phyloP scores from a whole-genome alignment of 805 yeast species.

The Gaillardinia entomophila region DNA sequence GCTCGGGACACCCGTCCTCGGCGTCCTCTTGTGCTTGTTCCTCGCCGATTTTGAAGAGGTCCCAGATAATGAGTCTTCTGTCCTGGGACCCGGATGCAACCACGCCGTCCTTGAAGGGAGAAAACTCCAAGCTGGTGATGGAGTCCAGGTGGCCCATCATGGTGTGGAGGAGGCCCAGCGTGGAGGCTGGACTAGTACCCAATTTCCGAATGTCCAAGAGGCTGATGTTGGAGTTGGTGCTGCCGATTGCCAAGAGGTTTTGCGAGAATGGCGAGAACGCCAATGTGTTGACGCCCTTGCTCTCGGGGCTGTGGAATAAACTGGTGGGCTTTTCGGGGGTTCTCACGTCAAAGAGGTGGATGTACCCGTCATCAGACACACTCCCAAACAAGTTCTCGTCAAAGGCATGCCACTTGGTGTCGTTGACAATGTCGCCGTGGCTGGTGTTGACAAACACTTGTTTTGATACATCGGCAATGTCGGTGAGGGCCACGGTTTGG shows the following conservation, averaged over 20 bases:
- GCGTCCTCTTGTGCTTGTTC: slow-evolving; percentile 85
- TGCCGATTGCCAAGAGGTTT: slow-evolving; percentile 63
- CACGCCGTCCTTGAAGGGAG: slow-evolving; percentile 71
- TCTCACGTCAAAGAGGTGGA: slow-evolving; percentile 53
- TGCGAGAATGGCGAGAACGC: slow-evolving; percentile 59
- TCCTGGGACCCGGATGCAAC: slow-evolving; percentile 75
- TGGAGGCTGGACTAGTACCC: slow-evolving; percentile 3
- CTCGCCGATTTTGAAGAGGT: slow-evolving; percentile 69
- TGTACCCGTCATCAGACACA: slow-evolving; percentile 64
- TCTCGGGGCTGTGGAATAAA: slow-evolving; percentile 17
- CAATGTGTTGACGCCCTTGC: slow-evolving; percentile 51
- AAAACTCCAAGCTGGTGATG: slow-evolving; percentile 70
- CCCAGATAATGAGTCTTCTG: slow-evolving; percentile 78
- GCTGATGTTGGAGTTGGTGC: slow-evolving; percentile 60
- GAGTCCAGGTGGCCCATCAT: slow-evolving; percentile 78
- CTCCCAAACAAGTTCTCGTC: slow-evolving; percentile 54
- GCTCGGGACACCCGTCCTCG: slow-evolving; percentile 86
- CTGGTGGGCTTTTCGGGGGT: slow-evolving; percentile 19
- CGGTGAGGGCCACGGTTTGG: slow-evolving; percentile 57
- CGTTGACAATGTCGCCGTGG: slow-evolving; percentile 65
- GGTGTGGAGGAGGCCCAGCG: slow-evolving; percentile 47
- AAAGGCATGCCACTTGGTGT: slow-evolving; percentile 64
- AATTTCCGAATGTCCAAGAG: slow-evolving; percentile 58
- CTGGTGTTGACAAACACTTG: slow-evolving; percentile 10
- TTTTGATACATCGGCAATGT: slow-evolving; percentile 19